A percentile compares a stretch with the other conserved stretches of the same genome.
Evolutionary conservation across 495 filamentous ascomycete species (phyloP).

Genomic region (Aspergillus biplanus): DNA sequence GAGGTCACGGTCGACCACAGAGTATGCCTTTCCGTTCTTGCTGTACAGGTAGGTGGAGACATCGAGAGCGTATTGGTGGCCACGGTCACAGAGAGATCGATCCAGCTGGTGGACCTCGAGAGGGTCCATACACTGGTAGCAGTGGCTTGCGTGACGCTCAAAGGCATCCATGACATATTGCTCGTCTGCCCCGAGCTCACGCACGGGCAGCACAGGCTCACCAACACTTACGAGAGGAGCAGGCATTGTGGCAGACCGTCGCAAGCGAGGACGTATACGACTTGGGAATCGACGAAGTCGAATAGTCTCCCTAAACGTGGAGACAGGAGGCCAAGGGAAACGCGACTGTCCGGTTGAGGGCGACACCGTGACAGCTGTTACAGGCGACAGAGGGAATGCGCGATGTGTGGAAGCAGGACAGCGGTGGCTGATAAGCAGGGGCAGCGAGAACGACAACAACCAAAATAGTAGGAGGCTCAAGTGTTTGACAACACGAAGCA

Average conservation of each 20-base stretch:
- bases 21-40: slow-evolving; percentile 50
- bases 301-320: slow-evolving; percentile 29
- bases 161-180: slow-evolving; percentile 42
- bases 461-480: background rate
- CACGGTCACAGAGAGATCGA: slow-evolving; percentile 50
- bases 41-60: slow-evolving; percentile 56
- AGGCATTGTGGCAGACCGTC: slow-evolving; percentile 42
- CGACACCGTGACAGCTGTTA: slow-evolving; percentile 41
- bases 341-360: slow-evolving; percentile 29
- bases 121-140: slow-evolving; percentile 45
- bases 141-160: slow-evolving; percentile 46
- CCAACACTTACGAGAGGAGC: slow-evolving; percentile 26
- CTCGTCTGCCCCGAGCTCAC: slow-evolving; percentile 50
- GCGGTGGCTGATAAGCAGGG: background rate
- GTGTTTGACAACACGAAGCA: background rate
- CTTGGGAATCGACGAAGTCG: slow-evolving; percentile 25
- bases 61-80: slow-evolving; percentile 48
- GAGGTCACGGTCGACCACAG: slow-evolving; percentile 49
- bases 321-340: slow-evolving; percentile 28
- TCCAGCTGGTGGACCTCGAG: slow-evolving; percentile 40
- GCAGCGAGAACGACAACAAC: background rate
- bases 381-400: slow-evolving; percentile 3
- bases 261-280: slow-evolving; percentile 19
- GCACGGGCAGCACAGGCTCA: slow-evolving; percentile 39
- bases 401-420: background rate